phyloP scores from a whole-genome alignment of 208 protist species.

The Sergeia podlipaevii region DNA sequence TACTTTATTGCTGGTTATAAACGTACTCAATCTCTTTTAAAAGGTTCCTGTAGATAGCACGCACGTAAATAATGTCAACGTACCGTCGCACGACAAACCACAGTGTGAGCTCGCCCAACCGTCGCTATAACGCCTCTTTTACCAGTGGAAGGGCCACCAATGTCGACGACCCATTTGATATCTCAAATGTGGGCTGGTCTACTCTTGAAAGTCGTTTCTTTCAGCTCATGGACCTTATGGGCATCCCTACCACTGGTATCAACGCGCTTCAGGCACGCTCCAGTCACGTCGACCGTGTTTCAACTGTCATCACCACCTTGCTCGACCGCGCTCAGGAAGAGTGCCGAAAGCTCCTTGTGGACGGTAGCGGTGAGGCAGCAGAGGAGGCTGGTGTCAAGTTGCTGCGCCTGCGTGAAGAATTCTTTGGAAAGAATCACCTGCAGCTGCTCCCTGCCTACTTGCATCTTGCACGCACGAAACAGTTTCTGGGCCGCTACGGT shows the following conservation, averaged over 20 bases:
- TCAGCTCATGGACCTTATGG: conserved; percentile 64
- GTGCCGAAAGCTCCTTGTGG: conserved; percentile 56
- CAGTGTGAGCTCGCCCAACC: too few species aligned
- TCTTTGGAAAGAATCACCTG: conserved; percentile 61
- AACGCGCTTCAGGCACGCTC: conserved; percentile 58
- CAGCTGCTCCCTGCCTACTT: conserved; percentile 80
- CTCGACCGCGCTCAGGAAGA: conserved; percentile 75
- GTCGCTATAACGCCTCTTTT: neutral
- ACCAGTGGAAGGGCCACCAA: neutral
- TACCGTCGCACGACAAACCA: too few species aligned
- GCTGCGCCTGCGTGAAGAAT: conserved; percentile 69
- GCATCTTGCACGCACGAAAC: conserved; percentile 82
- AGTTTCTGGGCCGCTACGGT: conserved; percentile 75
- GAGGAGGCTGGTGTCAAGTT: conserved; percentile 76
- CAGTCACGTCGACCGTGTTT: conserved; percentile 51
- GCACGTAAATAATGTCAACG: too few species aligned
- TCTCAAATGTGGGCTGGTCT: conserved; percentile 54
- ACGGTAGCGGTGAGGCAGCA: conserved; percentile 69
- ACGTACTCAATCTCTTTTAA: too few species aligned
- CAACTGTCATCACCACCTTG: conserved; percentile 43
- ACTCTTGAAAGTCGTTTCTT: conserved; percentile 68
- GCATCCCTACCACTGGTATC: conserved; percentile 55
- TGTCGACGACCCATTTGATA: conserved; percentile 48
- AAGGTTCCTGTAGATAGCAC: too few species aligned
- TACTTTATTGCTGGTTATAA: too few species aligned